Evolutionary conservation across 1,284 basidiomycete genomes (phyloP), one percentile per base, ranked within the genome.

Genomic region (Wolfiporia cocos): DNA sequence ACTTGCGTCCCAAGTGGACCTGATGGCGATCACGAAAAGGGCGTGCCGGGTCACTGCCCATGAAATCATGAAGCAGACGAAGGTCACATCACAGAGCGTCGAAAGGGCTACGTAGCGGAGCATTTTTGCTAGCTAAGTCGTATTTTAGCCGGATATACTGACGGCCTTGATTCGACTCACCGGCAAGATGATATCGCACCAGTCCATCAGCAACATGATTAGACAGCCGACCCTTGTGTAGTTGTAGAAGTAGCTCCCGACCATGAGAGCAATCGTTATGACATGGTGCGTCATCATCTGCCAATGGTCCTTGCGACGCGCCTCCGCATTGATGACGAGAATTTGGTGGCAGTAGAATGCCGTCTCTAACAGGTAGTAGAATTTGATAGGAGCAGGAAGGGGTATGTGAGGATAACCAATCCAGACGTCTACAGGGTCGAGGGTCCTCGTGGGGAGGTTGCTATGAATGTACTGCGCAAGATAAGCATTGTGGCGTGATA

Each of bases 251-350:
- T 96, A 99, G 58, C 88, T 92, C 22, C 70, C 60, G 24, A 73
- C 62, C 66, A 97, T 81, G 49, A 99, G 78, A 30, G 73, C 62
- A 44, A 94, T 78, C 15, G 93, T 95, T 55, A 98, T 86, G 55
- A 96, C 62, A 64, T 99, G 95, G 68, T 99, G 95, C 22, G 81
- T 71, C 73, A 97, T 87, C 95, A 98, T 99, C 66, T 97, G 93
- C 62, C 73, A 73, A 63, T 96, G 91, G 64, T 99, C 95, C 59
- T 92, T 93, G 43, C 95, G 76, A 41, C 81, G 75, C 36, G 85
- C 92, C 65, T 99, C 95, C n/a, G 92, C 84, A 62, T 97, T 88
- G 61, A 99, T 76, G 42, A 95, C 85, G 48, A 97, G 73, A 15
- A 96, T 71, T 65, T 95, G 92, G 59, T 98, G 93, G 46, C 89